phyloP scores from a whole-genome alignment of 2,329 filamentous ascomycete genomes.

The Lachnellula cervina region DNA sequence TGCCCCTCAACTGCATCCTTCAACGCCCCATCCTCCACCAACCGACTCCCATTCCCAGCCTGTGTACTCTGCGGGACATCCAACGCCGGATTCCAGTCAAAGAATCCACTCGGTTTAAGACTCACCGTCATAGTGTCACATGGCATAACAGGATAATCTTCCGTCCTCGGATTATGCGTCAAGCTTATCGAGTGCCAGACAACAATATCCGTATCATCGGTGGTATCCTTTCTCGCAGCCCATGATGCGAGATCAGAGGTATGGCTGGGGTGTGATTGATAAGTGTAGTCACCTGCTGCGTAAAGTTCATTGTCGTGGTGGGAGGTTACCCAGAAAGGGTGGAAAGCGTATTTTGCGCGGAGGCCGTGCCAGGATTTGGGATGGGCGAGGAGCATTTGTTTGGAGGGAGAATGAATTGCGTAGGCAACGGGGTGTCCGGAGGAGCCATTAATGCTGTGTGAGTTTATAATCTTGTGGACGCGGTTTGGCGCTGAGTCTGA shows the following conservation, averaged over 20 bases:
- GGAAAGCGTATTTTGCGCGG: slow-evolving; percentile 78
- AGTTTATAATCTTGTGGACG: slow-evolving; percentile 86
- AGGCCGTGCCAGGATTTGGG: slow-evolving; percentile 80
- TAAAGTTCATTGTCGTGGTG: slow-evolving; percentile 52
- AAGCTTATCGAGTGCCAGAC: slow-evolving; percentile 86
- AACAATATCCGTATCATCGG: slow-evolving; percentile 81
- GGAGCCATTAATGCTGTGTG: slow-evolving; percentile 71
- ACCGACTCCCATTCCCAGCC: slow-evolving; percentile 15
- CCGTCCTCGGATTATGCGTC: slow-evolving; percentile 79
- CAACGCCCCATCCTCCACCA: slow-evolving; percentile 14
- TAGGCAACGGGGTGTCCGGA: slow-evolving; percentile 79
- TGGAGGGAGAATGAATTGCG: slow-evolving; percentile 80
- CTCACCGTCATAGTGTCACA: slow-evolving; percentile 72
- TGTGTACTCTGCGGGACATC: slow-evolving; percentile 37
- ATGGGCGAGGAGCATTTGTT: slow-evolving; percentile 72
- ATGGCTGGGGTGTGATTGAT: slow-evolving; percentile 25
- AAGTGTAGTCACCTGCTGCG: slow-evolving; percentile 32
- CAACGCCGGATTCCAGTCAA: slow-evolving; percentile 44
- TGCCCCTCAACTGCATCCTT: slow-evolving; percentile 4
- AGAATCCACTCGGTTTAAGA: slow-evolving; percentile 48
- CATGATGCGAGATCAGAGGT: slow-evolving; percentile 47
- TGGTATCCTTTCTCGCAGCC: slow-evolving; percentile 79
- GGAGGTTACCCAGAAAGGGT: slow-evolving; percentile 81
- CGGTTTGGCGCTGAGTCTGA: slow-evolving; percentile 49
- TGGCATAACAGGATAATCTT: slow-evolving; percentile 89